phyloP scores from a whole-genome alignment of 2,329 filamentous ascomycete genomes.

The Trichoderma koningiopsis region DNA sequence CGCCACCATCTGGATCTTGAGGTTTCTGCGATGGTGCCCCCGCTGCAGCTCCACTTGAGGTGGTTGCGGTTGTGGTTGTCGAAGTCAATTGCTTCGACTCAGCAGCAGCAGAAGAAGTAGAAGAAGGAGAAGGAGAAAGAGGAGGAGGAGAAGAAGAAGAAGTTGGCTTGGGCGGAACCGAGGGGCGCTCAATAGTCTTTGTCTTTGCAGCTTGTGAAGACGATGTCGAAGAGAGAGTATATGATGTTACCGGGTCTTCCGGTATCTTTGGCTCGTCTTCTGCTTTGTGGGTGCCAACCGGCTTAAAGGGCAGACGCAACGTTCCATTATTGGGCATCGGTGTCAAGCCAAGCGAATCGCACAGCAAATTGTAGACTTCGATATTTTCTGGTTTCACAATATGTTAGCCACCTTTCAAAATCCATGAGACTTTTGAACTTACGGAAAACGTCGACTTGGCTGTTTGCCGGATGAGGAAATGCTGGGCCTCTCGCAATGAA shows the following conservation, averaged over 20 bases:
- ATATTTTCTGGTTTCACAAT: slow-evolving; percentile 69
- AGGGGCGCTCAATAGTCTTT: slow-evolving; percentile 25
- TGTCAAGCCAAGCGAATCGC: slow-evolving; percentile 76
- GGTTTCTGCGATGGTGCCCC: neutral
- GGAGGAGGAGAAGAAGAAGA: neutral
- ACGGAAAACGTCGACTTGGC: slow-evolving; percentile 79
- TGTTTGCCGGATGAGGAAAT: slow-evolving; percentile 83
- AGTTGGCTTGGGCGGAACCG: slow-evolving; percentile 12
- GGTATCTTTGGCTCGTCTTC: slow-evolving; percentile 53
- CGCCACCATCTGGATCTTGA: slow-evolving; percentile 28
- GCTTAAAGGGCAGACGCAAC: slow-evolving; percentile 68
- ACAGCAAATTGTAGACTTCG: slow-evolving; percentile 92
- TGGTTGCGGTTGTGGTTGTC: no score
- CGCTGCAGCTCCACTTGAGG: neutral
- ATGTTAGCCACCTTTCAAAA: slow-evolving; percentile 33
- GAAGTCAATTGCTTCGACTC: slow-evolving; percentile 29
- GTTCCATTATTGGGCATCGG: slow-evolving; percentile 88
- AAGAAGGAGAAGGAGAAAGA: neutral
- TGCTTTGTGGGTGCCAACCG: slow-evolving; percentile 62
- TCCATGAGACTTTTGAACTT: slow-evolving; percentile 49
- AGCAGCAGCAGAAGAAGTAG: neutral
- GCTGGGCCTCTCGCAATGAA: slow-evolving; percentile 91
- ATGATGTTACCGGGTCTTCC: slow-evolving; percentile 50
- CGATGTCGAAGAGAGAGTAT: neutral
- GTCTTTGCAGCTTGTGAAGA: slow-evolving; percentile 21